Base-by-base conservation (phyloP, 805 yeast genomes). In the Saturnispora bothae region DNA sequence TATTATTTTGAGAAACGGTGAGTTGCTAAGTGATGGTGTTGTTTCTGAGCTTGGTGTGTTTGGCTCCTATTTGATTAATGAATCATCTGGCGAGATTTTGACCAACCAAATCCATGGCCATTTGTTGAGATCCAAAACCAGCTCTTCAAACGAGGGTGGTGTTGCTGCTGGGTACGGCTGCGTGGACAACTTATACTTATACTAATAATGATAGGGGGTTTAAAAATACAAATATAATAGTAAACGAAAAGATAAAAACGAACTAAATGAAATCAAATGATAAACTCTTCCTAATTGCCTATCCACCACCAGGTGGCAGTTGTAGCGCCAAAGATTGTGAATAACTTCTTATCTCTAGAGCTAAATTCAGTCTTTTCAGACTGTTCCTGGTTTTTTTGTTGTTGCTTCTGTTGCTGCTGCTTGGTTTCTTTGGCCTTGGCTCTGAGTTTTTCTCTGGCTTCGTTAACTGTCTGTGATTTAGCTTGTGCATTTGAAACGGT, bases 161-260 rank as follows among this genome's bases (percentile, higher is more conserved):
- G 96, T 92, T 25, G 97, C 97, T 17, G 98, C 98, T 13, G 99
- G 99, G 1, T 89, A 83, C 60, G 99, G 97, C 5, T 86, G 96
- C 59, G 83, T 92, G 29, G 98, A 92, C 59, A 82, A 86, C 52
- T 68, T 86, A 27, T 73, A 76, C 43, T 61, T 84, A 30, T 66
- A 69, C 42, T 61, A 52, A 39, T 13, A 10, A 22, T 8, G 10
- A 8, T 10, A 22, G 7, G 25, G 10, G 25, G 31, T 22, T 4
- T 28, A 22, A 23, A 35, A 21, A 15, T 21, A 26, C 25, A 34
- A 31, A 29, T 30, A 31, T 20, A 18, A 32, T 23, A 35, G 39
- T 27, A 37, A 38, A 39, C 25, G 4, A 28, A 7, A n/a, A 21
- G 18, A 5, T 27, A 9, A 17, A 32, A 28, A 5, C 9, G 4